Evolutionary conservation across 495 filamentous ascomycete genomes (phyloP).

Genomic region (Jackrogersella minutella): DNA sequence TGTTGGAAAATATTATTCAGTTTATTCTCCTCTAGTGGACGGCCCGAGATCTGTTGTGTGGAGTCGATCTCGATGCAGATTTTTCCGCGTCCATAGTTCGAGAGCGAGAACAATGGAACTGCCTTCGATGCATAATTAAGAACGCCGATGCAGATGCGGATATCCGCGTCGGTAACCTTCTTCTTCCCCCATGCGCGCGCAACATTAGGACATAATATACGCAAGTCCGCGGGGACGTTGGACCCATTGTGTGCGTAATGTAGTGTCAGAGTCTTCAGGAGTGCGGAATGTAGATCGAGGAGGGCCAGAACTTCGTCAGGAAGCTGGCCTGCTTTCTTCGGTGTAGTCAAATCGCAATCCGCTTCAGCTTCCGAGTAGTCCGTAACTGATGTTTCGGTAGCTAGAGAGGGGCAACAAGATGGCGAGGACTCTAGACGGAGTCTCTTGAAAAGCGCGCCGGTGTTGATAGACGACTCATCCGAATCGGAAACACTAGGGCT

Average conservation of each 20-base stretch:
- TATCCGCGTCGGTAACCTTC: slow-evolving; percentile 64
- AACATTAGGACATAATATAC: slow-evolving; percentile 61
- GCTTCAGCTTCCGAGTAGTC: slow-evolving; percentile 40
- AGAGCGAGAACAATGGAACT: slow-evolving; percentile 56
- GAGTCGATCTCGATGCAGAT: slow-evolving; percentile 54
- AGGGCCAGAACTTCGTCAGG: slow-evolving; percentile 65
- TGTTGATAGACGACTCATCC: slow-evolving; percentile 35
- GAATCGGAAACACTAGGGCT: slow-evolving; percentile 43
- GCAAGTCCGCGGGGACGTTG: slow-evolving; percentile 65
- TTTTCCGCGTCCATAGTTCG: slow-evolving; percentile 66
- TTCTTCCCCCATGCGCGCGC: slow-evolving; percentile 69
- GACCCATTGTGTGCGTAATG: slow-evolving; percentile 72
- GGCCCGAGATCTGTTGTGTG: slow-evolving; percentile 30
- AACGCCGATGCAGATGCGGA: slow-evolving; percentile 65
- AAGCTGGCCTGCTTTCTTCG: slow-evolving; percentile 43
- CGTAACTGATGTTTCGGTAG: slow-evolving; percentile 40
- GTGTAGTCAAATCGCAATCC: slow-evolving; percentile 25
- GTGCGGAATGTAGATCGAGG: slow-evolving; percentile 62
- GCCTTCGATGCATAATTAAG: slow-evolving; percentile 41
- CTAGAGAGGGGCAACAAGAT: slow-evolving; percentile 38
- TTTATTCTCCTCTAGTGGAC: slow-evolving; percentile 63
- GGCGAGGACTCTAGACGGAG: slow-evolving; percentile 53
- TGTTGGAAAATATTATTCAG: slow-evolving; percentile 62
- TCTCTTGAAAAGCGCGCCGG: slow-evolving; percentile 50
- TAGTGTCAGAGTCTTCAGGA: slow-evolving; percentile 65